Percentiles rank a stretch among this genome's conserved stretches.
phyloP scores from a whole-genome alignment of 106 monocot genomes.

The Dioscorea zingiberensis region DNA sequence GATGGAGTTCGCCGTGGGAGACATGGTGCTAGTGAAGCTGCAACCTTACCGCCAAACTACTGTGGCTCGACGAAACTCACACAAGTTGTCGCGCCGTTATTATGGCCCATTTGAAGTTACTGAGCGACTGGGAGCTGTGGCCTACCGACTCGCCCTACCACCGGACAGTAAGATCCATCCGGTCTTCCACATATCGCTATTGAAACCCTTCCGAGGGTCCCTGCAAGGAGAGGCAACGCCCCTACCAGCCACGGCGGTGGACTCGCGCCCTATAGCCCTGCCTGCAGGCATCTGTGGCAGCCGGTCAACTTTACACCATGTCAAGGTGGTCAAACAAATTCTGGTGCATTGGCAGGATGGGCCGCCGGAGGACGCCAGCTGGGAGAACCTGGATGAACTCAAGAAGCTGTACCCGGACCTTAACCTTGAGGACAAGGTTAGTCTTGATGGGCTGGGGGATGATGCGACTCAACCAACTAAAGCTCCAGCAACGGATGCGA shows the following conservation, averaged over 20 bases:
- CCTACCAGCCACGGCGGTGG: neutral
- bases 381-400: neutral
- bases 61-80: neutral
- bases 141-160: conserved; percentile 1
- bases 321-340: neutral
- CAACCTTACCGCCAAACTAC: neutral
- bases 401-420: neutral
- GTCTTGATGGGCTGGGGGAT: neutral
- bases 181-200: conserved; percentile 5
- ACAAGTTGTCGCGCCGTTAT: neutral
- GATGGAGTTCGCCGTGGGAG: neutral
- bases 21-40: neutral
- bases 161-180: neutral
- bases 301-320: neutral
- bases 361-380: neutral
- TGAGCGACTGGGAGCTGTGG: neutral
- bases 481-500: too few species aligned
- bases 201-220: neutral
- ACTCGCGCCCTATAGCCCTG: neutral
- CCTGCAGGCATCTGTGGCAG: neutral
- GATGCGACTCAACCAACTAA: too few species aligned
- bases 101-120: conserved; percentile 3
- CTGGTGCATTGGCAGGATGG: neutral
- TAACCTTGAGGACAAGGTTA: conserved; percentile 9
- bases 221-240: neutral